Percentiles rank a stretch among this genome's conserved stretches.
Evolutionary conservation across 2,329 filamentous ascomycete genomes (phyloP).

Genomic region (Venturia nashicola): DNA sequence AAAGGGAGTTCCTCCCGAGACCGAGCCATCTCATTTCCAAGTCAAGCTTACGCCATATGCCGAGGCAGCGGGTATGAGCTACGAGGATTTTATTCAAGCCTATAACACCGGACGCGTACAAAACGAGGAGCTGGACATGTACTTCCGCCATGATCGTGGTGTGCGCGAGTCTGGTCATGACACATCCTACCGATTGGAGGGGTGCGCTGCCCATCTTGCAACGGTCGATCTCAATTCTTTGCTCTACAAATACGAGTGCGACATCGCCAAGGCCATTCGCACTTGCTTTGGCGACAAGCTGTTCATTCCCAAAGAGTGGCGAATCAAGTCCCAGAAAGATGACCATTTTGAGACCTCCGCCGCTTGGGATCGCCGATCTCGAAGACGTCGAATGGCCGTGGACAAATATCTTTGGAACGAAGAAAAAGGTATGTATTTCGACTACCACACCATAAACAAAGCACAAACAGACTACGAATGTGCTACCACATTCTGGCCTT

Average conservation of each 20-base stretch:
- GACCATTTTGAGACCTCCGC: slow-evolving; percentile 70
- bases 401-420: slow-evolving; percentile 94
- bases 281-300: slow-evolving; percentile 74
- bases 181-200: slow-evolving; percentile 86
- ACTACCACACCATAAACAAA: slow-evolving; percentile 80
- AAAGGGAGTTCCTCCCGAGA: slow-evolving; percentile 79
- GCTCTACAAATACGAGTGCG: slow-evolving; percentile 92
- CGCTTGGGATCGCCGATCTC: slow-evolving; percentile 80
- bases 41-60: slow-evolving; percentile 73
- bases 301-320: slow-evolving; percentile 72
- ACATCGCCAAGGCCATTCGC: slow-evolving; percentile 80
- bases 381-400: slow-evolving; percentile 70
- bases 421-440: slow-evolving; percentile 89
- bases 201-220: slow-evolving; percentile 73
- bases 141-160: slow-evolving; percentile 91
- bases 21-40: slow-evolving; percentile 74
- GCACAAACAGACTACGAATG: slow-evolving; percentile 76
- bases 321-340: slow-evolving; percentile 49
- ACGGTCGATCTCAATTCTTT: slow-evolving; percentile 92
- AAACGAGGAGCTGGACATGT: slow-evolving; percentile 85
- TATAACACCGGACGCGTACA: slow-evolving; percentile 69
- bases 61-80: slow-evolving; percentile 69
- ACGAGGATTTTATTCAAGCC: slow-evolving; percentile 72
- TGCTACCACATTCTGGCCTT: slow-evolving; percentile 90
- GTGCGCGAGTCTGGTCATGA: slow-evolving; percentile 96